phyloP scores from a whole-genome alignment of 352 stramenopile species.

The Phytophthora sp. region DNA sequence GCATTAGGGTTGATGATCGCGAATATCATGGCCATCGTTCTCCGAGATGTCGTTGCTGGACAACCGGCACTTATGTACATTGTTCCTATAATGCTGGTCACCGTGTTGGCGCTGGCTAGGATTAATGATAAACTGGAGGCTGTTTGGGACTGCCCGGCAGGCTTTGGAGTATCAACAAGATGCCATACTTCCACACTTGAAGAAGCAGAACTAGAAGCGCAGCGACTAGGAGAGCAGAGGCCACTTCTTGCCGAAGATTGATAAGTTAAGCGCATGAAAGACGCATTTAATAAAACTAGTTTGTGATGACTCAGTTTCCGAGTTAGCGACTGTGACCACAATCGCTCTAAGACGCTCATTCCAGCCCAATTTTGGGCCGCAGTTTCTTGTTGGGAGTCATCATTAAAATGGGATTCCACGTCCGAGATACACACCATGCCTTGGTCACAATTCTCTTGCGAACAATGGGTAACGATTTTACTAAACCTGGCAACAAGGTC shows the following conservation, averaged over 20 bases:
- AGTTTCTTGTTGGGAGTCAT: too few relatives aligned
- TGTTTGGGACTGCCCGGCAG: slow-evolving; percentile 80
- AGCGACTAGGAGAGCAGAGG: slow-evolving; percentile 26
- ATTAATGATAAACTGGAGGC: slow-evolving; percentile 60
- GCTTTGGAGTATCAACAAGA: slow-evolving; percentile 32
- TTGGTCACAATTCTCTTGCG: too few relatives aligned
- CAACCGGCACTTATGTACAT: slow-evolving; percentile 97
- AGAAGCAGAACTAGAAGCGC: slow-evolving; percentile 21
- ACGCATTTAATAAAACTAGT: too few relatives aligned
- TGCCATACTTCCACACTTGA: slow-evolving; percentile 18
- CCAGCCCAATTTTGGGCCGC: too few relatives aligned
- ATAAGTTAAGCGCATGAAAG: slow-evolving; percentile 3
- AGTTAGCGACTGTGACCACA: too few relatives aligned
- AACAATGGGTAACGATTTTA: too few relatives aligned
- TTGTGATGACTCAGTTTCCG: too few relatives aligned
- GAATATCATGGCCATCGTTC: slow-evolving; percentile 91
- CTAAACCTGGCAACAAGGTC: too few relatives aligned
- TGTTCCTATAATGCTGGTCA: slow-evolving; percentile 87
- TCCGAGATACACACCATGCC: too few relatives aligned
- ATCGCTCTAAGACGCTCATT: too few relatives aligned
- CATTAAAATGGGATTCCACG: too few relatives aligned
- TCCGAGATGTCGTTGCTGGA: slow-evolving; percentile 86
- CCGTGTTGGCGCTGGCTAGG: slow-evolving; percentile 63
- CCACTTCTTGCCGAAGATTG: slow-evolving; percentile 23
- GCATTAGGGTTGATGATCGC: slow-evolving; percentile 91